These are phyloP conservation scores for Mortierella sp. DNA, from an alignment of 371 early-diverging fungal genomes.

Conservation along the genomic window DNA sequence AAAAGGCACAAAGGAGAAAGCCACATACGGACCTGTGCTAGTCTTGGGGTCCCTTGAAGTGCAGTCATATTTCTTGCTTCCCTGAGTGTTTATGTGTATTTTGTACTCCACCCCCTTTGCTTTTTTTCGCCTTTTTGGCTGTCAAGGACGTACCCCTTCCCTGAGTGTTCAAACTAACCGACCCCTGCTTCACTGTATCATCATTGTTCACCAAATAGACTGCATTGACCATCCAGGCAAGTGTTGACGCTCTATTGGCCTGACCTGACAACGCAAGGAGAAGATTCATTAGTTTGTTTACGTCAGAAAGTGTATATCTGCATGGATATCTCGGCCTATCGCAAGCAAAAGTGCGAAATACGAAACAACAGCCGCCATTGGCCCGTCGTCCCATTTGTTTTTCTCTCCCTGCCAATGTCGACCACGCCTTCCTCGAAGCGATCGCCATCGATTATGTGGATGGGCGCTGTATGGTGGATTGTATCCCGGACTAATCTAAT, in stretches of 20 bases:
- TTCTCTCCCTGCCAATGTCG: not conserved
- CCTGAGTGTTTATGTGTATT: not conserved
- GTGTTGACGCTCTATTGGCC: slow-evolving; percentile 13
- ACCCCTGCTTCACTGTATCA: slow-evolving; percentile 7
- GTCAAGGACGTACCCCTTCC: not conserved
- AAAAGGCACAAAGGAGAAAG: not conserved
- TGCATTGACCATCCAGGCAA: slow-evolving; percentile 56
- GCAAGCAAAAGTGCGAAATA: not conserved
- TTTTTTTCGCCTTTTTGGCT: not conserved
- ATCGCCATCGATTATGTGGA: not conserved
- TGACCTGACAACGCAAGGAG: not conserved
- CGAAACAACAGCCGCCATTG: slow-evolving; percentile 2
- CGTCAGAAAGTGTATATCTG: slow-evolving; percentile 6
- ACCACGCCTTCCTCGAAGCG: not conserved
- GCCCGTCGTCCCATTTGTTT: too few relatives aligned
- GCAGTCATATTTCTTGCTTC: not conserved
- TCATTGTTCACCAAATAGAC: slow-evolving; percentile 31
- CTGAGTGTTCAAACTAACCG: slow-evolving; percentile 8
- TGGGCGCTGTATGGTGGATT: not conserved
- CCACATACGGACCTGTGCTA: not conserved
- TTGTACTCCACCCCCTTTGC: not conserved
- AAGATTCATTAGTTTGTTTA: not conserved
- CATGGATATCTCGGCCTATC: not conserved
- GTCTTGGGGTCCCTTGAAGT: not conserved
- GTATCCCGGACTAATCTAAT: not conserved